phyloP scores from a whole-genome alignment of 2,329 filamentous ascomycete species.

The Cladophialophora carrionii region DNA sequence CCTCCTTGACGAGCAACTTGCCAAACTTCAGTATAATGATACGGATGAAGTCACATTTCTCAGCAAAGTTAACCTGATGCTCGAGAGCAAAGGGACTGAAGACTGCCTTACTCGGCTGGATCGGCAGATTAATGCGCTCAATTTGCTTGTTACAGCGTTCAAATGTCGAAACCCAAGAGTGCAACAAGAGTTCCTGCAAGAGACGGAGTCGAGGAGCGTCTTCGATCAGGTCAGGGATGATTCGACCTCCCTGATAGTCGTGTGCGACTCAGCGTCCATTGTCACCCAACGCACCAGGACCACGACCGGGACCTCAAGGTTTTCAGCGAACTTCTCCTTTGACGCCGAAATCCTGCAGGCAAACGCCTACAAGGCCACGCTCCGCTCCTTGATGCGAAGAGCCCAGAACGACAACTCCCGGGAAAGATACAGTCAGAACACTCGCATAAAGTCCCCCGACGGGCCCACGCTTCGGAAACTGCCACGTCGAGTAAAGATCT shows the following conservation, averaged over 20 bases:
- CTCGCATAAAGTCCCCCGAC: neutral
- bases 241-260: neutral
- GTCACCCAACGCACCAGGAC: neutral
- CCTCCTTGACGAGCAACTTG: neutral
- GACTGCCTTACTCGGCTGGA: conserved; percentile 1
- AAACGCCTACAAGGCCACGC: neutral
- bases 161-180: neutral
- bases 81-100: neutral
- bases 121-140: conserved; percentile 1
- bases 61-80: conserved; percentile 4
- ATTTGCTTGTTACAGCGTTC: neutral
- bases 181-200: neutral
- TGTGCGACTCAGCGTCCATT: conserved; percentile 1
- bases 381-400: conserved; percentile 1
- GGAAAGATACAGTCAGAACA: neutral
- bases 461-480: neutral
- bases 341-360: neutral
- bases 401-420: neutral
- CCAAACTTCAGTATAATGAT: neutral
- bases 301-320: neutral
- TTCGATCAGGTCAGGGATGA: conserved; percentile 3
- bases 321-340: neutral
- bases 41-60: neutral
- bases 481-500: neutral
- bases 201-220: neutral